A percentile compares a stretch with the other conserved stretches of the same genome.
These are phyloP conservation scores for Exophiala dermatitidis DNA, from an alignment of 2,329 filamentous ascomycete genomes.

Conservation along the genomic window DNA sequence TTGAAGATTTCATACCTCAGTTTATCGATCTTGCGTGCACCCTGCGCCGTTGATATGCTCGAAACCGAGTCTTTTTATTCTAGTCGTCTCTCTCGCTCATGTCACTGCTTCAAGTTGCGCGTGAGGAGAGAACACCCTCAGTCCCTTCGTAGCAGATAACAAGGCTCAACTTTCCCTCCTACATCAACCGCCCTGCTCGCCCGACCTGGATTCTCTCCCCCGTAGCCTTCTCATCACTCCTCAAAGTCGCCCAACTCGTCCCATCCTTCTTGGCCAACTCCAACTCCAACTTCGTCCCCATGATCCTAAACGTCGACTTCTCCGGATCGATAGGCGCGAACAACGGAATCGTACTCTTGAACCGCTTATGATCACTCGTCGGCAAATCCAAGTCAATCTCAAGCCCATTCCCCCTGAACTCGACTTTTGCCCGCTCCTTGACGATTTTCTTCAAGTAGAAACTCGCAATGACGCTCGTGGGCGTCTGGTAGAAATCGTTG, in stretches of 20 bases:
- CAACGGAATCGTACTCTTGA: conserved; percentile 64
- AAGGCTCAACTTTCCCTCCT: not conserved
- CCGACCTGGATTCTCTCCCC: conserved; percentile 87
- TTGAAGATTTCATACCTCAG: too few species aligned
- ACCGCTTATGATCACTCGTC: conserved; percentile 82
- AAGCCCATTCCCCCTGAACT: conserved; percentile 50
- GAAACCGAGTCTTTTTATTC: too few species aligned
- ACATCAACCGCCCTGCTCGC: conserved; percentile 56
- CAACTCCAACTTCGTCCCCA: conserved; percentile 85
- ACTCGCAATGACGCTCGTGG: conserved; percentile 74
- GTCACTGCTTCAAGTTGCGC: not conserved
- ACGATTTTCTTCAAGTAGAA: conserved; percentile 97
- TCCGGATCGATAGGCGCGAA: conserved; percentile 69
- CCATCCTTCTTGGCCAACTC: conserved; percentile 60
- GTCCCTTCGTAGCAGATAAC: conserved; percentile 24
- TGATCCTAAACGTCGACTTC: conserved; percentile 69
- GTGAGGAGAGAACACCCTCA: too few species aligned
- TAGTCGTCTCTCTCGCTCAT: not conserved
- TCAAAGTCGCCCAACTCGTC: conserved; percentile 75
- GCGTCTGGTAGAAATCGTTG: conserved; percentile 92
- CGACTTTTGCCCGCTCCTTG: conserved; percentile 66
- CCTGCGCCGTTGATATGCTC: too few species aligned
- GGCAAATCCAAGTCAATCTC: conserved; percentile 67
- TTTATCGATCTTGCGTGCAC: too few species aligned
- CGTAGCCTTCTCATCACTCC: conserved; percentile 64